Evolutionary conservation across 495 filamentous ascomycete species (phyloP).

Genomic region (Letharia lupina): DNA sequence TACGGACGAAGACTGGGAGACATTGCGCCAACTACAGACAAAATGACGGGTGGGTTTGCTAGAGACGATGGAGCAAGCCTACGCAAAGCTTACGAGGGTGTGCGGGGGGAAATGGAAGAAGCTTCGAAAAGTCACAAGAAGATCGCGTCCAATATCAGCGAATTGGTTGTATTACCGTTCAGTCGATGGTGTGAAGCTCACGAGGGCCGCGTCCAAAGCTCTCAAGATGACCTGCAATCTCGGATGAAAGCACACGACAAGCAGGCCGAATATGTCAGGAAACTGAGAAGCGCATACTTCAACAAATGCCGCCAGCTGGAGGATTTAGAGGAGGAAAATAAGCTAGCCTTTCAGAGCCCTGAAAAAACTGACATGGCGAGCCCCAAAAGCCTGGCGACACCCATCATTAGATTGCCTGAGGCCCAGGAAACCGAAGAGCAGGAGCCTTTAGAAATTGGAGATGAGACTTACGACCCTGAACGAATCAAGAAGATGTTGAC

Average conservation of each 20-base stretch:
- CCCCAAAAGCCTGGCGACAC: slow-evolving; percentile 42
- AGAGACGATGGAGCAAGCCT: slow-evolving; percentile 95
- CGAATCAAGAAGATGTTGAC: slow-evolving; percentile 81
- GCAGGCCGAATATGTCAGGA: slow-evolving; percentile 81
- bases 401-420: slow-evolving; percentile 54
- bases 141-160: slow-evolving; percentile 90
- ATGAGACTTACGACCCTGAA: slow-evolving; percentile 72
- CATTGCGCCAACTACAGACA: slow-evolving; percentile 76
- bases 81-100: slow-evolving; percentile 93
- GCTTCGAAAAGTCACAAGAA: slow-evolving; percentile 85
- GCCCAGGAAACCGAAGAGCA: slow-evolving; percentile 50
- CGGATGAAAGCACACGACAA: slow-evolving; percentile 89
- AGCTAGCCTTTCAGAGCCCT: slow-evolving; percentile 89
- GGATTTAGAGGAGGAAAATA: slow-evolving; percentile 96
- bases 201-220: slow-evolving; percentile 79
- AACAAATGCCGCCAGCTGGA: slow-evolving; percentile 96
- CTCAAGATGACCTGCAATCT: slow-evolving; percentile 82
- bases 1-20: slow-evolving; percentile 76
- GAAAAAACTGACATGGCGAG: slow-evolving; percentile 38
- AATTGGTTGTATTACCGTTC: slow-evolving; percentile 90
- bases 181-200: slow-evolving; percentile 92
- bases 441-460: slow-evolving; percentile 83
- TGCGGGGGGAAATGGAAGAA: slow-evolving; percentile 89
- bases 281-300: slow-evolving; percentile 92
- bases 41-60: slow-evolving; percentile 72